These are phyloP conservation scores for Suillus brevipes DNA, from an alignment of 768 basidiomycete genomes.

Conservation along the genomic window DNA sequence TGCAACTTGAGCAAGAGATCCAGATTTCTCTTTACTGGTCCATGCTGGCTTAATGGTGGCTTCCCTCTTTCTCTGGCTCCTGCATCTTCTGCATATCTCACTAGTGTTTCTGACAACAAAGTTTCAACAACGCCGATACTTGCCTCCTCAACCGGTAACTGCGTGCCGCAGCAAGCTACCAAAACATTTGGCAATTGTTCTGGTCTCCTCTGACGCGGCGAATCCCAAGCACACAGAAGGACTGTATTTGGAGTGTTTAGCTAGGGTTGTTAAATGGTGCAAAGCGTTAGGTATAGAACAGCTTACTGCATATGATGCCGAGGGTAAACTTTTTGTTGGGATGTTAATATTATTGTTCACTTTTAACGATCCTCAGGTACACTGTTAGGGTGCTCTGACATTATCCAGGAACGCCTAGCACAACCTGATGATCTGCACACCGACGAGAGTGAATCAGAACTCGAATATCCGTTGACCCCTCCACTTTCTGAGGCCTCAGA, in stretches of 20 bases:
- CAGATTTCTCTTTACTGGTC: background rate
- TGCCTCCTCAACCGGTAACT: constrained; percentile 47
- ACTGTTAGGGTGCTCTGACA: constrained; percentile 40
- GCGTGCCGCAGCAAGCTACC: constrained; percentile 60
- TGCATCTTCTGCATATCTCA: constrained; percentile 60
- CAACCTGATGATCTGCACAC: constrained; percentile 20
- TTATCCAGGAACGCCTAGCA: constrained; percentile 42
- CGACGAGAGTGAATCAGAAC: constrained; percentile 52
- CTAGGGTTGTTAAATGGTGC: constrained; percentile 61
- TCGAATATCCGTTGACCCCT: constrained; percentile 75
- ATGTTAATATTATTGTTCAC: background rate
- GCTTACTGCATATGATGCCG: constrained; percentile 71
- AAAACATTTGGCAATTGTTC: constrained; percentile 63
- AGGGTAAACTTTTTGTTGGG: constrained; percentile 47
- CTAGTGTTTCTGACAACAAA: constrained; percentile 42
- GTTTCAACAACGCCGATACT: constrained; percentile 37
- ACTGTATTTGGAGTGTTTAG: constrained; percentile 53
- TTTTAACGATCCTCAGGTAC: constrained; percentile 36
- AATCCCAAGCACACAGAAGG: constrained; percentile 38
- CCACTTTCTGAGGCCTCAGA: constrained; percentile 72
- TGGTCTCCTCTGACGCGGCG: constrained; percentile 47
- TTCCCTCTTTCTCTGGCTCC: constrained; percentile 46
- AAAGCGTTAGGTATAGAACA: constrained; percentile 56
- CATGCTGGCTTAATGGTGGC: constrained; percentile 38
- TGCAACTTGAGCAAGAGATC: background rate